Conservation (phyloP, 1,284 basidiomycete genomes). For the Pseudozyma sp. region DNA sequence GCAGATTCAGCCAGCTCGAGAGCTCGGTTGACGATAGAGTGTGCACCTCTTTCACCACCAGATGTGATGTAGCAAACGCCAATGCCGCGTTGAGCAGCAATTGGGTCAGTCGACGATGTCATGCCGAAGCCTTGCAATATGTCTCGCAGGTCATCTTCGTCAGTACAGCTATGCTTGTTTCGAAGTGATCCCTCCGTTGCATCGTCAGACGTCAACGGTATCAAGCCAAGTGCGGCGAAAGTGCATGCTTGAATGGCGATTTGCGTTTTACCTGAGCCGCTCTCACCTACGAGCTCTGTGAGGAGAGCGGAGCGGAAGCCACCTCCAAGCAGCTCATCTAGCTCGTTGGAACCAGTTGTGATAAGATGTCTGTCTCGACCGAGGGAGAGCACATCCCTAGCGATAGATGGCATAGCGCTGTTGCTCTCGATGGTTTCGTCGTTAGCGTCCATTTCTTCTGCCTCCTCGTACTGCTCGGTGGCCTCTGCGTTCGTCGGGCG, state of each 20-base stretch:
- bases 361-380: constrained; percentile 26
- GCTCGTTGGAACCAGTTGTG: constrained; percentile 29
- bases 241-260: constrained; percentile 50
- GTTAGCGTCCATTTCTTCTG: neutral
- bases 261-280: constrained; percentile 62
- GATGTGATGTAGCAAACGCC: constrained; percentile 45
- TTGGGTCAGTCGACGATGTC: neutral
- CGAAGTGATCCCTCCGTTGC: neutral
- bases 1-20: constrained; percentile 20
- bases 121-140: constrained; percentile 25
- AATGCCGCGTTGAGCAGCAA: neutral
- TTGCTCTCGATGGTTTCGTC: neutral
- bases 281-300: constrained; percentile 62
- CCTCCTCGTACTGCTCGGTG: neutral
- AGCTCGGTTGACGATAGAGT: constrained; percentile 31
- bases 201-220: constrained; percentile 1
- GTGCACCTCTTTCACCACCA: constrained; percentile 30
- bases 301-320: constrained; percentile 41
- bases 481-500: neutral
- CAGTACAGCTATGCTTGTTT: neutral
- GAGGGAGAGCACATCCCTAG: constrained; percentile 19
- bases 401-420: neutral
- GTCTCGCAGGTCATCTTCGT: constrained; percentile 10
- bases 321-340: constrained; percentile 52
- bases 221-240: constrained; percentile 44